Percentiles rank a stretch among this genome's conserved stretches.
Evolutionary conservation across 2,329 filamentous ascomycete genomes (phyloP).

Genomic region (Verticillium nonalfalfae): DNA sequence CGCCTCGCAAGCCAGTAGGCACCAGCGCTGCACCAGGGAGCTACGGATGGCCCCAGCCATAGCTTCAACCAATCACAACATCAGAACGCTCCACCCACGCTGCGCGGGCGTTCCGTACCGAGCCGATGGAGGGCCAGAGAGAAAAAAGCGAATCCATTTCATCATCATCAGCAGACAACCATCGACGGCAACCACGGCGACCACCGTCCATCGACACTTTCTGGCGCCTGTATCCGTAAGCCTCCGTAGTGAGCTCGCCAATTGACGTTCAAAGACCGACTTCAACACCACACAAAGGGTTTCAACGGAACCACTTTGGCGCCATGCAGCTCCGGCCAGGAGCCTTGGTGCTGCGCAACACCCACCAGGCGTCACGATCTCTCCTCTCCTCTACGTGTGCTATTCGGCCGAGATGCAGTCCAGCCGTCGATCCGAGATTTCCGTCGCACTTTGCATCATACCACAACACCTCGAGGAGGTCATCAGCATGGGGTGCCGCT

Average conservation of each 20-base stretch:
- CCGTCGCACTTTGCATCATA: conserved; percentile 26
- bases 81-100: background rate
- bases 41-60: background rate
- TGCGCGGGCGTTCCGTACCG: background rate
- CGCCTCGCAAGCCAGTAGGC: background rate
- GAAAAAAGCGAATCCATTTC: background rate
- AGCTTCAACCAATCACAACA: background rate
- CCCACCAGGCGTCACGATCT: conserved; percentile 14
- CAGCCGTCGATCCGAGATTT: conserved; percentile 24
- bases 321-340: conserved; percentile 50
- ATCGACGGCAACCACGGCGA: background rate
- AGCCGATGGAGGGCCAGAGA: background rate
- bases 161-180: background rate
- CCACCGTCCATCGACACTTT: background rate
- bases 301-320: conserved; percentile 11
- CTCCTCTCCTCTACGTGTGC: conserved; percentile 14
- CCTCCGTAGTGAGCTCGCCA: background rate
- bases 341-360: conserved; percentile 42
- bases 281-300: conserved; percentile 2
- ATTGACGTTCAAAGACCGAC: conserved; percentile 1
- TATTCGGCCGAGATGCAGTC: conserved; percentile 25
- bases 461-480: conserved; percentile 36
- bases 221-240: background rate
- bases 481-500: conserved; percentile 71
- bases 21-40: background rate